These are phyloP conservation scores for Arthrobotrys entomopaga DNA, from an alignment of 2,329 filamentous ascomycete species.

Conservation along the genomic window DNA sequence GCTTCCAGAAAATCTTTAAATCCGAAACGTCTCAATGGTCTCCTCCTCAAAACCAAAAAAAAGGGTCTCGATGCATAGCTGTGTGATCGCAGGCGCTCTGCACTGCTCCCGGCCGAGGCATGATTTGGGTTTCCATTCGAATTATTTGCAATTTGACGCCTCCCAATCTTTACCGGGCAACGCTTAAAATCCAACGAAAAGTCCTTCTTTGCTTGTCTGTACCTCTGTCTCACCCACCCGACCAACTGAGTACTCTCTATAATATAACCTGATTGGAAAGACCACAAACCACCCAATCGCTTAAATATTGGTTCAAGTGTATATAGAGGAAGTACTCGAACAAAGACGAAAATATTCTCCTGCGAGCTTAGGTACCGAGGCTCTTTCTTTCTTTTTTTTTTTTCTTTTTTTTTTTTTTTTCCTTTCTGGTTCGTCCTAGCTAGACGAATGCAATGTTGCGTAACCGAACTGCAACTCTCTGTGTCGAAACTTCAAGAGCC, in stretches of 20 bases:
- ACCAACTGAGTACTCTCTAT: not conserved
- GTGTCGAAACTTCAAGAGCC: slow-evolving; percentile 12
- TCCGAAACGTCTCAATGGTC: slow-evolving; percentile 45
- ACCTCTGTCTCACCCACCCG: slow-evolving; percentile 34
- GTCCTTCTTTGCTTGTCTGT: slow-evolving; percentile 9
- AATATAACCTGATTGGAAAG: slow-evolving; percentile 22
- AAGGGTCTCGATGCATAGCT: slow-evolving; percentile 10
- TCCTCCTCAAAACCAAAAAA: not conserved
- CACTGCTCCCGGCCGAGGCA: not conserved
- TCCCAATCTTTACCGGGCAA: slow-evolving; percentile 17
- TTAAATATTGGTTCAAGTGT: slow-evolving; percentile 34
- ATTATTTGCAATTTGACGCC: too few relatives aligned
- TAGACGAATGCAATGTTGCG: slow-evolving; percentile 26
- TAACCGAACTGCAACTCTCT: slow-evolving; percentile 17
- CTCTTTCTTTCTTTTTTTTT: slow-evolving; percentile 1
- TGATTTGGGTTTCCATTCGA: not conserved
- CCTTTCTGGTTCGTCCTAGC: not conserved
- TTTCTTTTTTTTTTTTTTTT: not conserved
- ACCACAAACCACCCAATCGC: not conserved
- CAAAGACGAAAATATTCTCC: not conserved
- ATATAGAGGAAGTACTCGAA: slow-evolving; percentile 9
- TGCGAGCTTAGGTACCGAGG: slow-evolving; percentile 11
- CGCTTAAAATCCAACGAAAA: slow-evolving; percentile 53
- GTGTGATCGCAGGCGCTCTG: not conserved
- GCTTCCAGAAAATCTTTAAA: slow-evolving; percentile 26